These are phyloP conservation scores for Acacia crassicarpa DNA, from an alignment of 306 rosid genomes.

Conservation along the genomic window DNA sequence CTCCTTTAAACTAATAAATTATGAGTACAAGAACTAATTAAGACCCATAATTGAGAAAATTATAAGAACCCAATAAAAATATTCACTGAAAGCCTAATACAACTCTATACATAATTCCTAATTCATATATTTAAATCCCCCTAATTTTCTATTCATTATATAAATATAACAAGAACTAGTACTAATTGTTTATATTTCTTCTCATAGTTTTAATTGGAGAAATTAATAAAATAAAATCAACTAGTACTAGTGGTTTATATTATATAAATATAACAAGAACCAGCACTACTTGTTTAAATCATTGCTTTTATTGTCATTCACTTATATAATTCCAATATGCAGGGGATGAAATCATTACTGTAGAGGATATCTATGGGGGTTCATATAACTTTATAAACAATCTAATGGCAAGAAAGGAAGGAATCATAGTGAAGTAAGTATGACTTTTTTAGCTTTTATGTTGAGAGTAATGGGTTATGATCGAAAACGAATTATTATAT, in stretches of 20 bases:
- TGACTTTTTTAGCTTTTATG: slow-evolving; percentile 14
- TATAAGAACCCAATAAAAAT: no score
- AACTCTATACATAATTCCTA: no score
- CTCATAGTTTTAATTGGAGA: slow-evolving; percentile 1
- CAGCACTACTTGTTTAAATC: not conserved
- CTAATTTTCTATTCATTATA: not conserved
- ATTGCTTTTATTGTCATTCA: slow-evolving; percentile 13
- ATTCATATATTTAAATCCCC: no score
- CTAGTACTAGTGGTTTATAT: not conserved
- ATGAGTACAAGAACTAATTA: no score
- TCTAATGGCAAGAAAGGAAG: slow-evolving; percentile 22
- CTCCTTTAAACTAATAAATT: no score
- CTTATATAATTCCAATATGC: not conserved
- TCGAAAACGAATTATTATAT: no score
- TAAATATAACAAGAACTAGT: not conserved
- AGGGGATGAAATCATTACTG: not conserved
- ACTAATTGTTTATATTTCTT: not conserved
- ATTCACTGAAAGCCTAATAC: no score
- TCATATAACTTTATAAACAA: not conserved
- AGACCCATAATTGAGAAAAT: no score
- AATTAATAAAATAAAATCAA: no score
- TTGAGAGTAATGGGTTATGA: no score
- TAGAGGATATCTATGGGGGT: not conserved
- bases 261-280: no score
- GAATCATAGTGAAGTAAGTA: slow-evolving; percentile 85